Percentiles rank a stretch among this genome's conserved stretches.
Conservation (phyloP, 495 filamentous ascomycete species). For the Xanthoparmelia taractica region DNA sequence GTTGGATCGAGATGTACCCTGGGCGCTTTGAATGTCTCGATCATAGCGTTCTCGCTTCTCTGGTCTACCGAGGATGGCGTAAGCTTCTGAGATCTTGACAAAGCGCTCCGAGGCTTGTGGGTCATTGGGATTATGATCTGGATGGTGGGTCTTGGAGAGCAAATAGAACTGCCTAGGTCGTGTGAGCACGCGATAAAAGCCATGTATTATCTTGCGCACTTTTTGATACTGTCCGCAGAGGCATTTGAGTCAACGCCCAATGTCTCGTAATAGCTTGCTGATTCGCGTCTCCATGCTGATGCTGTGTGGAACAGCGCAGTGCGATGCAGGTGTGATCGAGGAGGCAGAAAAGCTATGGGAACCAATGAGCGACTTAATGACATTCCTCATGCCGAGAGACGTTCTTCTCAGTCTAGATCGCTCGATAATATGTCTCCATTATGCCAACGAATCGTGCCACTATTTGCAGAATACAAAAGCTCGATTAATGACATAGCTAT, state of each 20-base stretch:
- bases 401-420: not conserved
- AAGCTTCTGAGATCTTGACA: constrained; percentile 78
- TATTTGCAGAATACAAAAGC: not conserved
- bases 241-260: constrained; percentile 66
- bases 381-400: constrained; percentile 45
- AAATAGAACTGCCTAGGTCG: constrained; percentile 69
- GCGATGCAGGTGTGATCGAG: not conserved
- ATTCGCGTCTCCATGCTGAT: constrained; percentile 21
- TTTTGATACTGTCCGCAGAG: constrained; percentile 72
- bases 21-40: constrained; percentile 46
- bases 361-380: constrained; percentile 27
- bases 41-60: constrained; percentile 74
- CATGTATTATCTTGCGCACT: constrained; percentile 39
- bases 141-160: constrained; percentile 89
- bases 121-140: constrained; percentile 78
- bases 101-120: constrained; percentile 68
- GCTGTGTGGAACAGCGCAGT: constrained; percentile 29
- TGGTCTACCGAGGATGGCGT: constrained; percentile 63
- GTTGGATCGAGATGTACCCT: constrained; percentile 23
- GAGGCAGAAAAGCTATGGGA: not conserved
- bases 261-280: constrained; percentile 61
- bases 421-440: not conserved
- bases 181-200: constrained; percentile 17
- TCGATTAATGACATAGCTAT: not conserved
- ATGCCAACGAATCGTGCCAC: not conserved